Evolutionary conservation across 306 rosid species (phyloP).

Genomic region (Quercus rubra): DNA sequence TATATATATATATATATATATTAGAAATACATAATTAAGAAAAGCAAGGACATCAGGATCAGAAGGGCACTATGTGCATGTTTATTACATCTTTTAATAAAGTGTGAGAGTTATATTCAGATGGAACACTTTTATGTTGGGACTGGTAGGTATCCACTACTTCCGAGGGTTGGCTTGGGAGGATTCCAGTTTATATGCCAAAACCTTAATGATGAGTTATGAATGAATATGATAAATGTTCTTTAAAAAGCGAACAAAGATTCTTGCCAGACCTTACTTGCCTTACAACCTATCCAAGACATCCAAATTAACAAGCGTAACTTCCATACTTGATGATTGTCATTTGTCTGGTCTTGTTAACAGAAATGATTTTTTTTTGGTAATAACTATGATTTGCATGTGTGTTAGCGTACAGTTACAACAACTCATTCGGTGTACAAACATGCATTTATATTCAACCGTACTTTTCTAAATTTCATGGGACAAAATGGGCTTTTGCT

Average conservation of each 20-base stretch:
- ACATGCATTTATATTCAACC: no score
- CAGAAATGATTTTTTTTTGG: no score
- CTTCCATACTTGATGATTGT: no score
- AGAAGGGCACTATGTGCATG: not conserved
- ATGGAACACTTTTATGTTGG: not conserved
- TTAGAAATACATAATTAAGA: not conserved
- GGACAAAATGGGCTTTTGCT: no score
- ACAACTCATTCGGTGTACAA: no score
- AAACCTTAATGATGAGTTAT: not conserved
- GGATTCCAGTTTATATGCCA: not conserved
- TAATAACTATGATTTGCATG: no score
- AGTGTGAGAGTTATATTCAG: not conserved
- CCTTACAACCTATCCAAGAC: no score
- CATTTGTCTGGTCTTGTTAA: no score
- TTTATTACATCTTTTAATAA: constrained; percentile 10
- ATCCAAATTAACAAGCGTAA: no score
- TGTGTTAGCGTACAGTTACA: no score
- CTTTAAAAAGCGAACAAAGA: not conserved
- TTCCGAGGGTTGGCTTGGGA: not conserved
- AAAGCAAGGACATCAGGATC: not conserved
- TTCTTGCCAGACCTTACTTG: not conserved
- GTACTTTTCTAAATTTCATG: no score
- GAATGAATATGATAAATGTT: not conserved
- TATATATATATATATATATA: no score
- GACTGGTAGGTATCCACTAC: not conserved